Evolutionary conservation across 2,329 filamentous ascomycete species (phyloP).

Genomic region (Davidsoniella australis): DNA sequence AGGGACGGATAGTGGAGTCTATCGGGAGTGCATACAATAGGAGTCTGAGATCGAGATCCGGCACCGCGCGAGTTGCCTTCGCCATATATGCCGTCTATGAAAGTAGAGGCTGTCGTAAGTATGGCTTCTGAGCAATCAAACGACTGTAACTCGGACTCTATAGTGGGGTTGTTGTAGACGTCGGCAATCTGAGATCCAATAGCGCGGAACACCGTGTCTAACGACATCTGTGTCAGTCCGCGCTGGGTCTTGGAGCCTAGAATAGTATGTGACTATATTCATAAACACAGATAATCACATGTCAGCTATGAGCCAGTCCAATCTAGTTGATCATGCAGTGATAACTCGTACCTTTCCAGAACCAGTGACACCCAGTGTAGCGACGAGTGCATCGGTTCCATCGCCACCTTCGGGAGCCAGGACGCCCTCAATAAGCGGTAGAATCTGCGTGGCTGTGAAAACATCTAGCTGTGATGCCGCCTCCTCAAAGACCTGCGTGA

Average conservation of each 20-base stretch:
- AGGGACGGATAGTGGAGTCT: too few relatives aligned
- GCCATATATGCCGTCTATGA: conserved; percentile 62
- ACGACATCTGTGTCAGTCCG: conserved; percentile 76
- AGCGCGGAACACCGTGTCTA: conserved; percentile 78
- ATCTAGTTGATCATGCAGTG: not conserved
- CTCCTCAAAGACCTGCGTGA: conserved; percentile 87
- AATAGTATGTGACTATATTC: conserved; percentile 73
- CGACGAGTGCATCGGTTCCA: conserved; percentile 75
- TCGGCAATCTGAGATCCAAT: conserved; percentile 57
- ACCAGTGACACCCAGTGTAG: conserved; percentile 84
- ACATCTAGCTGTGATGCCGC: conserved; percentile 69
- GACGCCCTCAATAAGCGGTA: conserved; percentile 64
- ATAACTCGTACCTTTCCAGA: conserved; percentile 63
- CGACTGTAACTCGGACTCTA: conserved; percentile 56
- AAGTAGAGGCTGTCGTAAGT: conserved; percentile 55
- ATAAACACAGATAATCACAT: too few relatives aligned
- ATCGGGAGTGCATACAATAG: conserved; percentile 41
- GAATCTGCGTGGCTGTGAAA: conserved; percentile 63
- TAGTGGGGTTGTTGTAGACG: conserved; percentile 34
- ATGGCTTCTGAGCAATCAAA: conserved; percentile 70
- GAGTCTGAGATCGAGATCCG: conserved; percentile 50
- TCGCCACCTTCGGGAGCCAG: conserved; percentile 48
- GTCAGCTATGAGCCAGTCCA: too few relatives aligned
- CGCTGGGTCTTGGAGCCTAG: conserved; percentile 74
- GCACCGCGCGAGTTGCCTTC: conserved; percentile 33